Evolutionary conservation across 2,329 filamentous ascomycete species (phyloP).

Genomic region (Ophiostoma ulmi): DNA sequence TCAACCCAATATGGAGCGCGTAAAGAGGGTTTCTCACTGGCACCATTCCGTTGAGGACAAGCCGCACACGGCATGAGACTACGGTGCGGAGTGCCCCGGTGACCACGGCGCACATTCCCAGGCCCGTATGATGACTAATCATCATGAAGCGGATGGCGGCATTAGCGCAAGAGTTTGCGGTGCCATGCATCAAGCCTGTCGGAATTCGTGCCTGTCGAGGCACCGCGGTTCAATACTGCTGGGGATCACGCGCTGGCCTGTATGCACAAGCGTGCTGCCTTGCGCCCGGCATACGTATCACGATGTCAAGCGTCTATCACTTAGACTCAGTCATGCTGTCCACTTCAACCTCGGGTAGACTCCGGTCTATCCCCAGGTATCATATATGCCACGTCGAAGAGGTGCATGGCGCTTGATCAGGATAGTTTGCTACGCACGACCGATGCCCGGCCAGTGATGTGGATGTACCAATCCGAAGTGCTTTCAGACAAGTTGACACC

Average conservation of each 20-base stretch:
- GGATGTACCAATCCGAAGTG: background rate
- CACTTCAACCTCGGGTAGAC: background rate
- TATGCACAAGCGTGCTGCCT: background rate
- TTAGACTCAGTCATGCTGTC: background rate
- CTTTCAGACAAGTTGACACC: background rate
- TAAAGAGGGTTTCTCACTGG: background rate
- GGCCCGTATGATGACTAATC: background rate
- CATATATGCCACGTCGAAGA: background rate
- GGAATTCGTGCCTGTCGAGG: background rate
- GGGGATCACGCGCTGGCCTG: background rate
- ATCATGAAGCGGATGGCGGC: background rate
- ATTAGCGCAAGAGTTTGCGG: background rate
- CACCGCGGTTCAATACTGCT: background rate
- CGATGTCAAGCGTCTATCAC: background rate
- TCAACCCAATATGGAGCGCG: background rate
- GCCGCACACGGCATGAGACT: background rate
- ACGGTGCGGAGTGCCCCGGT: background rate
- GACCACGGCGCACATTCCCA: background rate
- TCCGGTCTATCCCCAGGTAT: too few relatives aligned
- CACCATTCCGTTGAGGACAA: background rate
- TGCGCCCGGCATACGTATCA: background rate
- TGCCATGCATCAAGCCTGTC: background rate
- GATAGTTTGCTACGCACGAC: background rate
- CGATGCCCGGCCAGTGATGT: background rate
- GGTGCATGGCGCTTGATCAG: background rate